Evolutionary conservation across 805 yeast species (phyloP).

Genomic region (Grigorovia transvaalensis): DNA sequence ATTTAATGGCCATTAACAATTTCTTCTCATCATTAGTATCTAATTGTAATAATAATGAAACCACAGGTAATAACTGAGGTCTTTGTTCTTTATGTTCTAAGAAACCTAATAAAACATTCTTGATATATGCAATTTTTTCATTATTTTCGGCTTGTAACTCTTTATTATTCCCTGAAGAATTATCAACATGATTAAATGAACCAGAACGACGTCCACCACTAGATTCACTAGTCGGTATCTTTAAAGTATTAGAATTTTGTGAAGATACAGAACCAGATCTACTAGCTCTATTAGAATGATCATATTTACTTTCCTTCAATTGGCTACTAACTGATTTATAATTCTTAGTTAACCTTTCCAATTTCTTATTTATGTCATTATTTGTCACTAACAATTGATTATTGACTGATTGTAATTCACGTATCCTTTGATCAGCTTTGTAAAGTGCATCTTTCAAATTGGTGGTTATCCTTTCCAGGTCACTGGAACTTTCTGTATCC

Average conservation of each 20-base stretch:
- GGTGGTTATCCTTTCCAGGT: slow-evolving; percentile 20
- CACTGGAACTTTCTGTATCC: slow-evolving; percentile 23
- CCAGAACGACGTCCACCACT: slow-evolving; percentile 10
- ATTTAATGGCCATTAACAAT: slow-evolving; percentile 42
- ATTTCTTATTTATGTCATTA: slow-evolving; percentile 57
- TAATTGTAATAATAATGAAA: slow-evolving; percentile 62
- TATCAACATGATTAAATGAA: slow-evolving; percentile 5
- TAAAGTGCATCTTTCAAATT: slow-evolving; percentile 47
- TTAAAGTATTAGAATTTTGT: slow-evolving; percentile 5
- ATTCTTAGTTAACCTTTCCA: slow-evolving; percentile 59
- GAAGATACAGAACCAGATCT: slow-evolving; percentile 32
- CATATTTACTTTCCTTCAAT: slow-evolving; percentile 29
- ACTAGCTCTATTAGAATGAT: slow-evolving; percentile 23
- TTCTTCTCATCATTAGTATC: slow-evolving; percentile 64
- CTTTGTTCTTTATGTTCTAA: slow-evolving; percentile 91
- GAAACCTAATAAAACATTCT: slow-evolving; percentile 85
- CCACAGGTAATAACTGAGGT: slow-evolving; percentile 71
- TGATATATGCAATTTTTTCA: slow-evolving; percentile 62
- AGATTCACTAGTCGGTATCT: slow-evolving; percentile 6
- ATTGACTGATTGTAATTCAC: slow-evolving; percentile 47
- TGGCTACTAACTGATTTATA: slow-evolving; percentile 57
- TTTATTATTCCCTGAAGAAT: background rate
- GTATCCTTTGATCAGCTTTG: slow-evolving; percentile 39
- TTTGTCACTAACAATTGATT: slow-evolving; percentile 46
- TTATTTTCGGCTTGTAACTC: slow-evolving; percentile 20